A percentile compares a stretch with the other conserved stretches of the same genome.
These are phyloP conservation scores for Wallacemonas sp. DNA, from an alignment of 208 protist species.

Conservation along the genomic window DNA sequence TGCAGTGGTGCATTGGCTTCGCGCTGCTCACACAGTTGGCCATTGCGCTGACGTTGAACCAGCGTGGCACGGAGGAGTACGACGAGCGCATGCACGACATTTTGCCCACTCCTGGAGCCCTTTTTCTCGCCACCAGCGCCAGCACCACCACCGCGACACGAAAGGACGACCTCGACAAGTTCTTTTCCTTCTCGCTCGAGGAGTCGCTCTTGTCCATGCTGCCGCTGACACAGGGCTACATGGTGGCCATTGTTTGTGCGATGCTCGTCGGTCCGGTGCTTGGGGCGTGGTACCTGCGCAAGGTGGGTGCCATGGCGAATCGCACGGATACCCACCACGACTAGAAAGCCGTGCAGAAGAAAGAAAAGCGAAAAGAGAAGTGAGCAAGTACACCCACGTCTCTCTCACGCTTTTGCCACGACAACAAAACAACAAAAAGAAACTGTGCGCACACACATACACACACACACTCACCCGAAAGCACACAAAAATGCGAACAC, in stretches of 20 bases:
- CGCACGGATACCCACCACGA: not conserved
- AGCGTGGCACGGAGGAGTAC: slow-evolving; percentile 28
- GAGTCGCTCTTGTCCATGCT: slow-evolving; percentile 14
- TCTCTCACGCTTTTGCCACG: not conserved
- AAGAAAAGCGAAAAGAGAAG: not conserved
- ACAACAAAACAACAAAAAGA: not conserved
- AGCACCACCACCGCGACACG: too few relatives aligned
- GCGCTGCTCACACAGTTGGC: slow-evolving; percentile 33
- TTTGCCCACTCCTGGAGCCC: too few relatives aligned
- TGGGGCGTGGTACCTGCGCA: slow-evolving; percentile 12
- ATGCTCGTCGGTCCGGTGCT: slow-evolving; percentile 27
- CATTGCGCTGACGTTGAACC: slow-evolving; percentile 31
- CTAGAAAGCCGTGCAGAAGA: not conserved
- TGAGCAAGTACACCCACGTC: not conserved
- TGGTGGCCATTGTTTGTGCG: slow-evolving; percentile 21
- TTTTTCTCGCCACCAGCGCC: too few relatives aligned
- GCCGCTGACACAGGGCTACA: slow-evolving; percentile 25
- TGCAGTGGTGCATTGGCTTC: slow-evolving; percentile 23
- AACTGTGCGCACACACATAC: not conserved
- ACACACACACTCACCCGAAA: not conserved
- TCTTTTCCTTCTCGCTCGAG: not conserved
- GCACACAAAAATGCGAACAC: not conserved
- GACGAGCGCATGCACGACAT: slow-evolving; percentile 1
- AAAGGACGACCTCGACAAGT: too few relatives aligned
- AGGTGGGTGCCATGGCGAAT: not conserved